Base-by-base conservation (phyloP, 495 filamentous ascomycete genomes). In the Gamarada debralockiae region DNA sequence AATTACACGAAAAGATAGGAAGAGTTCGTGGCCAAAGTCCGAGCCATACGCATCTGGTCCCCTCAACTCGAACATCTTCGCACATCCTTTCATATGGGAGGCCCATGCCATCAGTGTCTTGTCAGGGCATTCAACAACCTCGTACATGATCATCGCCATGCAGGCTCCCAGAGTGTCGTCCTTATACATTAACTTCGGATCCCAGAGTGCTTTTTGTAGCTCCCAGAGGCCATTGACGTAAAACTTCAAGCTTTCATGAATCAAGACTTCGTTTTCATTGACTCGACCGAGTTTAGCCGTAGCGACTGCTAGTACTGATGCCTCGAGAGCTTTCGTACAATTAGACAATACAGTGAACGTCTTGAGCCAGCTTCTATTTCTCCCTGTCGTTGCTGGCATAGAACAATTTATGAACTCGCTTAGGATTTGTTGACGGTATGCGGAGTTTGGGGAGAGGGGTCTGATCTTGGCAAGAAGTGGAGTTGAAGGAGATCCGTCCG, bases 81-180 rank as follows among this genome's bases (percentile, higher is more conserved):
- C 31, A 36, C 66, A 53, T 8, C 69, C 70, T 10, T 60, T 52
- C 21, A 64, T 61, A 44, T 73, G 70, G 13, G 50, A 58, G 20
- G 57, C 52, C 53, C 68, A 73, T 1, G n/a, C 55, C 70, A 2
- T 58, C 33, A 3, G 51, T 20, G 47, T 53, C 15, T 52, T 31
- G 38, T 48, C 52, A 0, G 70, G 70, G 44, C 70, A 73, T 52
- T 73, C 67, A 17, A 64, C 43, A 8, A 65, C 50, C 50, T 73
- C 70, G 42, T 70, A 73, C n/a, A 67, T 57, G 33, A 59, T 57
- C 0, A 71, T 49, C 5, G 63, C 59, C 56, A 71, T 55, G 40
- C 65, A 68, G 10, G 67, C 66, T 6, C 69, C 70, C 3, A 69
- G 52, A 1, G 65, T 71, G 42, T 64, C 62, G 46, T 70, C 67